These are phyloP conservation scores for Pseudocercospora pini-densiflorae DNA, from an alignment of 2,329 filamentous ascomycete species.

Conservation along the genomic window DNA sequence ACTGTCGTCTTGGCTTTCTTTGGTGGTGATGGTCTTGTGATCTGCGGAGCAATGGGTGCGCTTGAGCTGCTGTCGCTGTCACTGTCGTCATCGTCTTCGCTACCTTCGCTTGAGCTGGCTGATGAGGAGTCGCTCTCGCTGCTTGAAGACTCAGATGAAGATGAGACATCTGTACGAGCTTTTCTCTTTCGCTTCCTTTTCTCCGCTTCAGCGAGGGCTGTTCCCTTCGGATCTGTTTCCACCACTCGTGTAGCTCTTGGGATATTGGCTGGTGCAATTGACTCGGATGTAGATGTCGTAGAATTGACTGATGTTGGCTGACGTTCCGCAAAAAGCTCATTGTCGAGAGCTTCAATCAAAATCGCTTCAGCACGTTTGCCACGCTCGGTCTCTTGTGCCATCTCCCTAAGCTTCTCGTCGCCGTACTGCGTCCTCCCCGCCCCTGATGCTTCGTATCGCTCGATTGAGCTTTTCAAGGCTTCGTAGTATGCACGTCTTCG, in stretches of 20 bases:
- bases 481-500: slow-evolving; percentile 21
- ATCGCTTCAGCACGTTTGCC: slow-evolving; percentile 20
- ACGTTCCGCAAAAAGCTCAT: slow-evolving; percentile 11
- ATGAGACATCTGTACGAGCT: slow-evolving; percentile 18
- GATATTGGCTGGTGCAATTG: slow-evolving; percentile 3
- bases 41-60: neutral
- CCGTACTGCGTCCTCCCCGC: slow-evolving; percentile 20
- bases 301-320: neutral
- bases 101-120: neutral
- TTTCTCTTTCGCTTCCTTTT: slow-evolving; percentile 19
- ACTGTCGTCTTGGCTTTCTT: neutral
- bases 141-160: slow-evolving; percentile 12
- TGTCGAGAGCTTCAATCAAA: slow-evolving; percentile 12
- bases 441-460: slow-evolving; percentile 19
- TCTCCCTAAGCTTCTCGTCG: slow-evolving; percentile 21
- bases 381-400: slow-evolving; percentile 13
- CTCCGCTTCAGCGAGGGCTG: neutral
- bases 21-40: neutral
- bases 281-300: neutral
- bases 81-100: neutral
- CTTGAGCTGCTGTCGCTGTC: slow-evolving; percentile 3
- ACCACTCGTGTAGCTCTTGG: slow-evolving; percentile 13
- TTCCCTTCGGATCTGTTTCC: slow-evolving; percentile 6
- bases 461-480: slow-evolving; percentile 15
- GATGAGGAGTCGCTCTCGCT: slow-evolving; percentile 3